These are phyloP conservation scores for Cercospora sp. DNA, from an alignment of 2,329 filamentous ascomycete genomes.

Conservation along the genomic window DNA sequence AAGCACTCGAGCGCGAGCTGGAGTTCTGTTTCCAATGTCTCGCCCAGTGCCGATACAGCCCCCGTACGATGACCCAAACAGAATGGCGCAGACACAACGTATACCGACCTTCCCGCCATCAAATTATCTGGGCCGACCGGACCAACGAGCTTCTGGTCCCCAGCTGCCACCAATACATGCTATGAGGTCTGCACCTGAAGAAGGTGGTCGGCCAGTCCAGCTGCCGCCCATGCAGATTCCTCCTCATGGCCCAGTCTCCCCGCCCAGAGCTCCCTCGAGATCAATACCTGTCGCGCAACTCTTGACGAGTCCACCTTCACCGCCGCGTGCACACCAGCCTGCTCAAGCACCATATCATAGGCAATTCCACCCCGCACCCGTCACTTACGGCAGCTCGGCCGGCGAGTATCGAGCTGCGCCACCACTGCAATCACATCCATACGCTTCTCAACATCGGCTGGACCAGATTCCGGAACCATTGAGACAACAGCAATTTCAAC, in stretches of 20 bases:
- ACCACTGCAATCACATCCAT: constrained; percentile 27
- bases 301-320: constrained; percentile 37
- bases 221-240: constrained; percentile 44
- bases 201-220: constrained; percentile 28
- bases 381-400: constrained; percentile 15
- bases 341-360: constrained; percentile 25
- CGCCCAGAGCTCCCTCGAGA: constrained; percentile 20
- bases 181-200: constrained; percentile 19
- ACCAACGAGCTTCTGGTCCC: constrained; percentile 43
- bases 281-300: constrained; percentile 34
- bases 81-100: constrained; percentile 51
- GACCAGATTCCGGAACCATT: constrained; percentile 22
- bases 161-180: constrained; percentile 40
- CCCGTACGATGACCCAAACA: constrained; percentile 39
- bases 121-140: constrained; percentile 43
- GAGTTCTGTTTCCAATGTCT: constrained; percentile 5
- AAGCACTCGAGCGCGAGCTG: background rate
- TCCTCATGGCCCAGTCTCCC: constrained; percentile 37
- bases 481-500: constrained; percentile 15
- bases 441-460: constrained; percentile 20
- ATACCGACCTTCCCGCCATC: constrained; percentile 45
- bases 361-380: constrained; percentile 29
- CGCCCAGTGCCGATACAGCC: constrained; percentile 46
- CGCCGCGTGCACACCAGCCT: constrained; percentile 25
- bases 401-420: constrained; percentile 29